Evolutionary conservation across 2,329 filamentous ascomycete genomes (phyloP).

Genomic region (Atkinsonella texensis): DNA sequence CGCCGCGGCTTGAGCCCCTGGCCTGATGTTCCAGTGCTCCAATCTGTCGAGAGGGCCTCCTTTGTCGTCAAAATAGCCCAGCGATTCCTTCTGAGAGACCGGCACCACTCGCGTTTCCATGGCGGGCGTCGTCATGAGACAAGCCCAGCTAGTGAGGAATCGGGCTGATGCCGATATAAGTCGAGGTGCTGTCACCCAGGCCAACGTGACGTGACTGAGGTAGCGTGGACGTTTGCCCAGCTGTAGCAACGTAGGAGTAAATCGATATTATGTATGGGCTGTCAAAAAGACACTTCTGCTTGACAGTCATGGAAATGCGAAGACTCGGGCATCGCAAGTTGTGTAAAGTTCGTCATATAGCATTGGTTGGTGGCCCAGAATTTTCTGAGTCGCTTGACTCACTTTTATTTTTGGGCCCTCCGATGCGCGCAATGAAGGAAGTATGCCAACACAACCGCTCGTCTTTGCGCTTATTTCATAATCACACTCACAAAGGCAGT

Average conservation of each 20-base stretch:
- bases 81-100: conserved; percentile 18
- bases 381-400: neutral
- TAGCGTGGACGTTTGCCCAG: neutral
- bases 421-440: neutral
- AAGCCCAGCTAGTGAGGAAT: neutral
- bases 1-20: conserved; percentile 19
- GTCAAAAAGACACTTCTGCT: neutral
- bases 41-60: conserved; percentile 19
- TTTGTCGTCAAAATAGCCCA: conserved; percentile 23
- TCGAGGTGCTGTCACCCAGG: conserved; percentile 8
- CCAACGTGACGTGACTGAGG: neutral
- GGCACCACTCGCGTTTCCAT: conserved; percentile 31
- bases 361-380: neutral
- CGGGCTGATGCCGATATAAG: conserved; percentile 15
- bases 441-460: neutral
- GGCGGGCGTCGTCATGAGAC: conserved; percentile 3
- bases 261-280: neutral
- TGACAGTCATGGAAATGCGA: neutral
- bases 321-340: neutral
- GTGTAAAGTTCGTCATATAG: neutral
- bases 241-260: no score
- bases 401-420: neutral
- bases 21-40: conserved; percentile 30
- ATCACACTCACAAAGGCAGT: no score
- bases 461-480: neutral